phyloP scores from a whole-genome alignment of 148 eudicot genomes.

The Cornus controversa region DNA sequence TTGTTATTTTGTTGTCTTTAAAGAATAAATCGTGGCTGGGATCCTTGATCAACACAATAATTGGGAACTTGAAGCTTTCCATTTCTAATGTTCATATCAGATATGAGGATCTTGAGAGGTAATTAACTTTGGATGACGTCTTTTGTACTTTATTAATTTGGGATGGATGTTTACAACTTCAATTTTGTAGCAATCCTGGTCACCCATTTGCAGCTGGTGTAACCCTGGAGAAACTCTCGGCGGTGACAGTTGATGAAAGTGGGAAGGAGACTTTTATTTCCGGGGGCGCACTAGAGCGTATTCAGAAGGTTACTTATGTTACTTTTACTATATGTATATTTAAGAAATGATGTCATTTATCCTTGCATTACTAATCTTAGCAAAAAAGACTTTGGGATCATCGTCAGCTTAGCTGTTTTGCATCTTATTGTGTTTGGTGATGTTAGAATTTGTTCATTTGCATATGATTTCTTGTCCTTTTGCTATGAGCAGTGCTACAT shows the following conservation, averaged over 20 bases:
- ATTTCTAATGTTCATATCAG: constrained; percentile 95
- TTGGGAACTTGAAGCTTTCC: constrained; percentile 96
- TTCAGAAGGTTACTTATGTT: constrained; percentile 68
- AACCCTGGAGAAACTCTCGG: constrained; percentile 83
- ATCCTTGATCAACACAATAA: constrained; percentile 84
- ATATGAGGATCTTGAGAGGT: constrained; percentile 99
- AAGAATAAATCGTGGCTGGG: constrained; percentile 97
- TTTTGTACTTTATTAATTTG: constrained; percentile 6
- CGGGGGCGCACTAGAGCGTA: constrained; percentile 80
- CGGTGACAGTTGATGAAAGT: constrained; percentile 83
- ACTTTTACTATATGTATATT: background rate
- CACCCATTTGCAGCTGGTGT: constrained; percentile 98
- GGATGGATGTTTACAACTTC: constrained; percentile 21
- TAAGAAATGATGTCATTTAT: background rate
- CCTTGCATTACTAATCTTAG: background rate
- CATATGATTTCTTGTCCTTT: background rate
- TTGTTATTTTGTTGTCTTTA: constrained; percentile 16
- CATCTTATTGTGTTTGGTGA: background rate
- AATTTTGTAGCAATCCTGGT: constrained; percentile 65
- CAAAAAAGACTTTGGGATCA: background rate
- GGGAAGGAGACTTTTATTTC: constrained; percentile 89
- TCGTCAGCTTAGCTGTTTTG: background rate
- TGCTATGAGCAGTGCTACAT: background rate
- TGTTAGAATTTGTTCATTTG: background rate
- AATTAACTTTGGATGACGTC: constrained; percentile 13